Percentiles rank a stretch among this genome's conserved stretches.
phyloP scores from a whole-genome alignment of 345 rosid genomes.

The Raphanus raphanistrum region DNA sequence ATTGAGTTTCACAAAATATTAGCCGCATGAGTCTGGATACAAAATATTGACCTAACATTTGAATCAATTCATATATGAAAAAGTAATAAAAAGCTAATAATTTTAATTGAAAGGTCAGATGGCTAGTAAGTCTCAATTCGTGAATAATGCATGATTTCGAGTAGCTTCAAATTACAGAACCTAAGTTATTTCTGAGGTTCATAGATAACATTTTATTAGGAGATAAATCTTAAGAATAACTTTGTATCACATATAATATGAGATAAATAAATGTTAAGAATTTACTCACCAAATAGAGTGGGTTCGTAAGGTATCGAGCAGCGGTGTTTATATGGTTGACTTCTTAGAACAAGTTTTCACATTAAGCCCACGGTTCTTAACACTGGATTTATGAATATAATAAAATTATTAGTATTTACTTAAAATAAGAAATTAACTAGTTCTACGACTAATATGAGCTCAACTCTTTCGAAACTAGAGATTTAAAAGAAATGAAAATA shows the following conservation, averaged over 20 bases:
- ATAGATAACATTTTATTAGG: neutral
- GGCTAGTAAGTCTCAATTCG: neutral
- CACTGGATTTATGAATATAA: neutral
- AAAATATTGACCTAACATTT: neutral
- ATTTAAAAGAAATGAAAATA: neutral
- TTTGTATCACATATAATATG: too few species aligned
- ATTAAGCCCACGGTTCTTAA: slow-evolving; percentile 26
- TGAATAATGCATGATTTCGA: neutral
- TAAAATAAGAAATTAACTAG: neutral
- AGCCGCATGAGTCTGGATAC: neutral
- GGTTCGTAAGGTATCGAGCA: neutral
- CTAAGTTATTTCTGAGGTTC: neutral
- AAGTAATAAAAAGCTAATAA: neutral
- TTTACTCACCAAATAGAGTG: too few species aligned
- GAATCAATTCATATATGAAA: neutral
- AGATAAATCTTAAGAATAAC: too few species aligned
- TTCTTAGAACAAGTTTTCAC: slow-evolving; percentile 17
- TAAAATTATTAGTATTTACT: neutral
- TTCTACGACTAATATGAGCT: neutral
- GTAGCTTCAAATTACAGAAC: slow-evolving; percentile 5
- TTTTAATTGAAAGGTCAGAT: neutral
- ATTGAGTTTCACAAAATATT: neutral
- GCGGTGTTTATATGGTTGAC: slow-evolving; percentile 23
- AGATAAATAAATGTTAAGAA: too few species aligned
- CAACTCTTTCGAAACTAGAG: neutral